A percentile compares a stretch with the other conserved stretches of the same genome.
These are phyloP conservation scores for Sistotremastrum suecicum DNA, from an alignment of 768 basidiomycete species.

Conservation along the genomic window DNA sequence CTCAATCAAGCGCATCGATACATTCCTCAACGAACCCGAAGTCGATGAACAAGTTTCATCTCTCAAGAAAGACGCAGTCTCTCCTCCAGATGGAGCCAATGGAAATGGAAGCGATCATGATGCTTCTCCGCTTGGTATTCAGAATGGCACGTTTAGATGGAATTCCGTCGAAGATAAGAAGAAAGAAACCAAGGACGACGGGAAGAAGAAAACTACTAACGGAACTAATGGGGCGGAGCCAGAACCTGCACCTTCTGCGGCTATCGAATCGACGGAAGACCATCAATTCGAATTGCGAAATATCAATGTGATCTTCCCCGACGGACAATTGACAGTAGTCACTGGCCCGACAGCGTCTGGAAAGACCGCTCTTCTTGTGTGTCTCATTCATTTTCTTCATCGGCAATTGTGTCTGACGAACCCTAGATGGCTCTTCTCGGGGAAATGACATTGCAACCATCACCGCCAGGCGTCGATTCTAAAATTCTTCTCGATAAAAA, in stretches of 20 bases:
- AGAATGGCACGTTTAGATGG: conserved; percentile 23
- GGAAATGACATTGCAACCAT: conserved; percentile 5
- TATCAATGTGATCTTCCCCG: conserved; percentile 21
- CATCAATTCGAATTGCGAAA: conserved; percentile 16
- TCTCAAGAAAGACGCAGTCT: conserved; percentile 11
- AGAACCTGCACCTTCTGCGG: neutral
- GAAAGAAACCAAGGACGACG: neutral
- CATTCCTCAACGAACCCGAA: conserved; percentile 25
- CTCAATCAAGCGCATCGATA: conserved; percentile 22
- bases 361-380: conserved; percentile 16
- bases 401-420: too few species aligned
- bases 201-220: neutral
- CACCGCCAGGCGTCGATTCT: conserved; percentile 4
- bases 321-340: conserved; percentile 21
- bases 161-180: conserved; percentile 13
- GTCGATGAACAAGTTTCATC: conserved; percentile 25
- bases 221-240: neutral
- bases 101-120: conserved; percentile 2
- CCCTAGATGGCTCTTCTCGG: conserved; percentile 19
- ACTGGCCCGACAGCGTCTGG: conserved; percentile 20
- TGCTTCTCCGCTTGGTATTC: conserved; percentile 15
- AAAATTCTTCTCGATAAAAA: conserved; percentile 19
- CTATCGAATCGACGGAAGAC: conserved; percentile 3
- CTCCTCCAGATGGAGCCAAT: conserved; percentile 4
- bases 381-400: too few species aligned